phyloP scores from a whole-genome alignment of 139 green algal species.

The Coelastrella sp. region DNA sequence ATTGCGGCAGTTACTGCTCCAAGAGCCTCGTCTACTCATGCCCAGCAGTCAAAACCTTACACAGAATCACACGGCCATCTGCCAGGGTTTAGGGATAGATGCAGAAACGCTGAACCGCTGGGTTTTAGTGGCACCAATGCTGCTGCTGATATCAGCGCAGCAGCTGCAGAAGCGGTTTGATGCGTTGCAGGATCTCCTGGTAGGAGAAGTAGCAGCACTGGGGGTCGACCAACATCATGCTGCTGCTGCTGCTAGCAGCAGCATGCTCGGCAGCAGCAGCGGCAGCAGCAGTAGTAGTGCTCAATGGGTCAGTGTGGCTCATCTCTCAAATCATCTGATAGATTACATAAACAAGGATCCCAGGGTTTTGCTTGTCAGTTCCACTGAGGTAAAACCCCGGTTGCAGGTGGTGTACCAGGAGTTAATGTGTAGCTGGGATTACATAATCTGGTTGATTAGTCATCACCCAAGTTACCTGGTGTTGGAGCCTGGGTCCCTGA shows the following conservation, averaged over 20 bases:
- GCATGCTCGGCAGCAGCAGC: background rate
- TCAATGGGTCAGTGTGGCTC: background rate
- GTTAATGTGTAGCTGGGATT: background rate
- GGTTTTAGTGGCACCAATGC: background rate
- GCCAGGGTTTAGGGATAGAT: background rate
- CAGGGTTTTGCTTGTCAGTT: conserved; percentile 21
- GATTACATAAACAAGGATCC: conserved; percentile 29
- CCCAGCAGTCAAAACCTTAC: conserved; percentile 9
- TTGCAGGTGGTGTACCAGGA: background rate
- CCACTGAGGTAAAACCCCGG: background rate
- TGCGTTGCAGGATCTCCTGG: background rate
- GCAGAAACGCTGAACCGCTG: background rate
- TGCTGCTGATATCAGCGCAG: conserved; percentile 28
- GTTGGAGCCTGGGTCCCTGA: background rate
- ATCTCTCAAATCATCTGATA: background rate
- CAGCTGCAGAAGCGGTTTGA: conserved; percentile 22
- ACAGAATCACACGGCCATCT: conserved; percentile 19
- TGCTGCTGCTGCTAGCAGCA: background rate
- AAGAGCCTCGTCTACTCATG: conserved; percentile 19
- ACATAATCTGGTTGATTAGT: conserved; percentile 9
- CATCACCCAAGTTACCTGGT: conserved; percentile 38
- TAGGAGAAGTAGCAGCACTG: background rate
- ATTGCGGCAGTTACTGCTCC: background rate
- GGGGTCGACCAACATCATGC: background rate
- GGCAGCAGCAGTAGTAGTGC: background rate